Conservation (phyloP, 805 yeast genomes). For the Monosporozyma unispora region DNA sequence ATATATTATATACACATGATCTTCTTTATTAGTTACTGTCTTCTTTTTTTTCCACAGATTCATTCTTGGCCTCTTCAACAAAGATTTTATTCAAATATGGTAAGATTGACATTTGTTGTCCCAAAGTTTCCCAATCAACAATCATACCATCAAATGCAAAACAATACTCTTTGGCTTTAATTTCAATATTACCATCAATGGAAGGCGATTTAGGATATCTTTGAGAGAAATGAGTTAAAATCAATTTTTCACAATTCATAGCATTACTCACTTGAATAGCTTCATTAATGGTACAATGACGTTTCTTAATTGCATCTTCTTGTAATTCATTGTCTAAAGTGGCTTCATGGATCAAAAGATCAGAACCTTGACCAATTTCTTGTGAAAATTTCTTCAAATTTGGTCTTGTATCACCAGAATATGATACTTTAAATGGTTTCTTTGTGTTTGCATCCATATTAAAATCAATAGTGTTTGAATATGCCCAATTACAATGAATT, state of each 20-base stretch:
- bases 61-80: constrained; percentile 23
- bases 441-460: constrained; percentile 18
- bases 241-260: constrained; percentile 64
- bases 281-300: constrained; percentile 83
- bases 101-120: constrained; percentile 27
- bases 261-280: constrained; percentile 61
- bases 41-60: constrained; percentile 1
- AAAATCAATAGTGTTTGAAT: constrained; percentile 51
- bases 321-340: constrained; percentile 73
- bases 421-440: constrained; percentile 58
- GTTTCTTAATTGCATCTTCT: constrained; percentile 71
- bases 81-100: constrained; percentile 27
- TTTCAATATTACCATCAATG: constrained; percentile 22
- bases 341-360: constrained; percentile 84
- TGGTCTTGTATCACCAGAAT: constrained; percentile 95
- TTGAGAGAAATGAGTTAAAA: constrained; percentile 89
- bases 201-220: constrained; percentile 61
- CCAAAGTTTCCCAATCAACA: constrained; percentile 37
- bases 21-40: neutral
- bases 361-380: constrained; percentile 54
- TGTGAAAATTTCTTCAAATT: constrained; percentile 46
- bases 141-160: constrained; percentile 65
- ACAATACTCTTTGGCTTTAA: constrained; percentile 30
- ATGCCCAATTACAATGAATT: constrained; percentile 76
- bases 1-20: neutral